A percentile compares a stretch with the other conserved stretches of the same genome.
These are phyloP conservation scores for Penicillium mononematosum DNA, from an alignment of 495 filamentous ascomycete species.

Conservation along the genomic window DNA sequence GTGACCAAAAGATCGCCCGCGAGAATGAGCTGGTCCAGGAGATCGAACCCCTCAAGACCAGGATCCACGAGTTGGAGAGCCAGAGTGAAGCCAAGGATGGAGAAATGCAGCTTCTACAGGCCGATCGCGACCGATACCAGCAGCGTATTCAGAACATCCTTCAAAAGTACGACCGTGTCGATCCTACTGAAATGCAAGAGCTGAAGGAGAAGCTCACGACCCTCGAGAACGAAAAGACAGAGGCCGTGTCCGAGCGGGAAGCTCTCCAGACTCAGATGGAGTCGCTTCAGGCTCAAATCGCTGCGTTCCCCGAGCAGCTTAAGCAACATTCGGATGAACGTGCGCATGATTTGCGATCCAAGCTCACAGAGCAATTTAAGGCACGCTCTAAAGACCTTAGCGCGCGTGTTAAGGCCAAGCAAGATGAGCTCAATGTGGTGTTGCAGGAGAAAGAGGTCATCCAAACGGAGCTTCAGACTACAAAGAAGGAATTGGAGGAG, in stretches of 20 bases:
- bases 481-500: constrained; percentile 43
- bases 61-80: constrained; percentile 75
- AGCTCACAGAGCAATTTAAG: constrained; percentile 62
- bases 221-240: constrained; percentile 70
- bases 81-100: constrained; percentile 75
- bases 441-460: constrained; percentile 52
- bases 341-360: constrained; percentile 47
- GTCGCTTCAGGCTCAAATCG: constrained; percentile 51
- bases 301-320: constrained; percentile 52
- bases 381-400: constrained; percentile 52
- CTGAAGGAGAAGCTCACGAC: constrained; percentile 67
- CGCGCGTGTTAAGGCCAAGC: constrained; percentile 51
- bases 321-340: constrained; percentile 47
- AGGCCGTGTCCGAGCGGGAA: constrained; percentile 56
- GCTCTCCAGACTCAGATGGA: constrained; percentile 55
- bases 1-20: constrained; percentile 69
- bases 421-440: constrained; percentile 43
- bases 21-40: constrained; percentile 70
- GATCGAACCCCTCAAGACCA: constrained; percentile 78
- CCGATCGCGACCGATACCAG: constrained; percentile 88
- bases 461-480: constrained; percentile 46
- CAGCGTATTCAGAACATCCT: constrained; percentile 92
- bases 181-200: constrained; percentile 85
- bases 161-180: constrained; percentile 91
- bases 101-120: constrained; percentile 79